phyloP scores from a whole-genome alignment of 2,329 filamentous ascomycete genomes.

The Neurospora sp. region DNA sequence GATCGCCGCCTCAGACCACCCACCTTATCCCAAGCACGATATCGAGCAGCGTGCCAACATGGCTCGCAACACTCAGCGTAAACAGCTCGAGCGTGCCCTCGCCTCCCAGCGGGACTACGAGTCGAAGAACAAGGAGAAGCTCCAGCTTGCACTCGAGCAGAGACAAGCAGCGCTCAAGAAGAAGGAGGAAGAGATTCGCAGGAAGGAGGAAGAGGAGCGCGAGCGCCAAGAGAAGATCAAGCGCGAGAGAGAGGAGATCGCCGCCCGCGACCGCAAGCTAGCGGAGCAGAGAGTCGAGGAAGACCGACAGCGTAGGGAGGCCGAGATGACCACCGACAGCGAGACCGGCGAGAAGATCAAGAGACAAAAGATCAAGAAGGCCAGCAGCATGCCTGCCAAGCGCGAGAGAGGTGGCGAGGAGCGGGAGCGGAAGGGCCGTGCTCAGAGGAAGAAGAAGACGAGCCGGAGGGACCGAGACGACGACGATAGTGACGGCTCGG shows the following conservation, averaged over 20 bases:
- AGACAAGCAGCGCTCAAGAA: constrained; percentile 71
- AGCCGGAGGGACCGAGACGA: constrained; percentile 27
- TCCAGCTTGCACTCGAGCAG: constrained; percentile 67
- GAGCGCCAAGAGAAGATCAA: constrained; percentile 71
- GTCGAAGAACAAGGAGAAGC: constrained; percentile 80
- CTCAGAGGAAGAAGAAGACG: constrained; percentile 49
- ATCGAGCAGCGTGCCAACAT: constrained; percentile 95
- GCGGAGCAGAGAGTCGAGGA: constrained; percentile 64
- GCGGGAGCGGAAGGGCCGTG: constrained; percentile 26
- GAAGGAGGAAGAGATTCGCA: constrained; percentile 66
- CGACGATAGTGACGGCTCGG: constrained; percentile 22
- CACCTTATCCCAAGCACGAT: constrained; percentile 83
- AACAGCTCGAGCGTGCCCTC: constrained; percentile 78
- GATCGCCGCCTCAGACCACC: constrained; percentile 50
- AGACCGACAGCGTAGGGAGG: constrained; percentile 56
- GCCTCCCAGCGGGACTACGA: constrained; percentile 86
- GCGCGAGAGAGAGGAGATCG: constrained; percentile 76
- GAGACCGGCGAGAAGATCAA: constrained; percentile 76
- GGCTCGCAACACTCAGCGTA: constrained; percentile 89
- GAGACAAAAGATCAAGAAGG: constrained; percentile 55
- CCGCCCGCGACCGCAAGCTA: constrained; percentile 62
- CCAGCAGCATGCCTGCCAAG: constrained; percentile 24
- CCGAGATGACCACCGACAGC: constrained; percentile 70
- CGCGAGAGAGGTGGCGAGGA: constrained; percentile 23
- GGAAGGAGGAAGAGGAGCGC: constrained; percentile 56